Conservation (phyloP, 441 rosid genomes). For the Populus trichocarpa region DNA sequence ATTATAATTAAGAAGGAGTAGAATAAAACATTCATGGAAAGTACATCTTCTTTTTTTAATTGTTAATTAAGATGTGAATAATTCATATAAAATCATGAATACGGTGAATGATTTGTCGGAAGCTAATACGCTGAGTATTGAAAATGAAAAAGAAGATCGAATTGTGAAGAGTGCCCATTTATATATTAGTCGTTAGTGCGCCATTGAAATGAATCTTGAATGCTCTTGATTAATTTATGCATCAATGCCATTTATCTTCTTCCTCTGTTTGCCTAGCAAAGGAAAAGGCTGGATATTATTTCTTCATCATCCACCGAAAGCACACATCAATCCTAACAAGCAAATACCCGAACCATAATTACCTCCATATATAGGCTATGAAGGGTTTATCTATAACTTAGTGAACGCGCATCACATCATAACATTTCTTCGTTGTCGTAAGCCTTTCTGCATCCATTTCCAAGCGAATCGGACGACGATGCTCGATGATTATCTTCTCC, state of each 20-base stretch:
- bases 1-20: too few relatives aligned
- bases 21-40: too few relatives aligned
- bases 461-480: background rate
- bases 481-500: constrained; percentile 16
- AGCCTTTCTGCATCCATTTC: background rate
- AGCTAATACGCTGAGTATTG: background rate
- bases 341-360: background rate
- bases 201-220: background rate
- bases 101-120: background rate
- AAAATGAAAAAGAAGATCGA: background rate
- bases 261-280: too few relatives aligned
- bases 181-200: background rate
- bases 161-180: background rate
- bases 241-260: too few relatives aligned
- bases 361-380: background rate
- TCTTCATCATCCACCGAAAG: background rate
- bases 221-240: too few relatives aligned
- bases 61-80: too few relatives aligned
- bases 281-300: background rate
- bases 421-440: background rate
- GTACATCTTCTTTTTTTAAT: too few relatives aligned
- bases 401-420: background rate
- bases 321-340: background rate
- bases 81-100: background rate
- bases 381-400: too few relatives aligned